A percentile compares a stretch with the other conserved stretches of the same genome.
Conservation (phyloP, 768 basidiomycete genomes). For the Flagelloscypha sp. region DNA sequence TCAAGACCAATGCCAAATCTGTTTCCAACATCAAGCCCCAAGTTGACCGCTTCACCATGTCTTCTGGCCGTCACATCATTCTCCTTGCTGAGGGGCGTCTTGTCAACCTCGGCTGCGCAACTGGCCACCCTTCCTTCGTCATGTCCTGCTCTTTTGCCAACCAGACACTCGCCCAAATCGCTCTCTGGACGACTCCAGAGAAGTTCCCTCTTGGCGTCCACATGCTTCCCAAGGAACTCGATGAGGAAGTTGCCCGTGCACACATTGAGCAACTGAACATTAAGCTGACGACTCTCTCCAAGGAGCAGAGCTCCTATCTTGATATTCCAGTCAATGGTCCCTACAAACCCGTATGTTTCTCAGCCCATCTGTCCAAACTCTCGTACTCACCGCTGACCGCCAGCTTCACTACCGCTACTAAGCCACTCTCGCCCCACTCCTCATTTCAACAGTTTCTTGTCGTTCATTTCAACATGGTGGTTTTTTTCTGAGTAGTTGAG, state of each 20-base stretch:
- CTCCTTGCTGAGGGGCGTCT: slow-evolving; percentile 98
- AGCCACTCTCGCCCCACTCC: slow-evolving; percentile 14
- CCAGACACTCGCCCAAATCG: slow-evolving; percentile 97
- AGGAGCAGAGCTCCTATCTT: slow-evolving; percentile 81
- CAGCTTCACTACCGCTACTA: slow-evolving; percentile 66
- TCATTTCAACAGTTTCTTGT: neutral
- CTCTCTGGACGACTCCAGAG: slow-evolving; percentile 88
- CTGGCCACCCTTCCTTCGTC: slow-evolving; percentile 98
- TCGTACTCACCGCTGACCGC: no score
- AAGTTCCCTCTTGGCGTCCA: slow-evolving; percentile 96
- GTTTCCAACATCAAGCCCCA: slow-evolving; percentile 95
- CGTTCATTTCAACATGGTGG: neutral
- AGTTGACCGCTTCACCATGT: slow-evolving; percentile 95
- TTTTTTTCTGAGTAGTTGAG: no score
- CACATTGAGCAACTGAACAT: slow-evolving; percentile 89
- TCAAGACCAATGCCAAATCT: slow-evolving; percentile 84
- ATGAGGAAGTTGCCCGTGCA: slow-evolving; percentile 98
- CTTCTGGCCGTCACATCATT: slow-evolving; percentile 88
- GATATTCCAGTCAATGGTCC: slow-evolving; percentile 81
- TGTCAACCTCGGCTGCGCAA: slow-evolving; percentile 97
- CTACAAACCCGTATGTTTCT: slow-evolving; percentile 68
- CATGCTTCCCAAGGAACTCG: slow-evolving; percentile 96
- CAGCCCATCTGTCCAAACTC: no score
- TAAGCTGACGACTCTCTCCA: slow-evolving; percentile 73
- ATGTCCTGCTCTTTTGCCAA: slow-evolving; percentile 99